phyloP scores from a whole-genome alignment of 495 filamentous ascomycete species.

The Tuber borchii region DNA sequence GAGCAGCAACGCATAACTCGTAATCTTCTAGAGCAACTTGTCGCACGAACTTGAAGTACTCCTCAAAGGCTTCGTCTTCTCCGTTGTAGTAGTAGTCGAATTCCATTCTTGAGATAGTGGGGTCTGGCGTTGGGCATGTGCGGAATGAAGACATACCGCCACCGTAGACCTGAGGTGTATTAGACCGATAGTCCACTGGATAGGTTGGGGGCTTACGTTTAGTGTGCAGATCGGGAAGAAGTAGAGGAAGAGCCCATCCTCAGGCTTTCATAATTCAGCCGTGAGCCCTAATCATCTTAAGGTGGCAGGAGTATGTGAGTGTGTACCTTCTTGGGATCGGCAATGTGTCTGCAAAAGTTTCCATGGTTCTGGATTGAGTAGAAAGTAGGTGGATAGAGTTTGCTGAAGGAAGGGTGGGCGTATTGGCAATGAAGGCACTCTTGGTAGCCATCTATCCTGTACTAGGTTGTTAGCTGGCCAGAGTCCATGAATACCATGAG shows the following conservation, averaged over 20 bases:
- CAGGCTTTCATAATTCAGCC: constrained; percentile 33
- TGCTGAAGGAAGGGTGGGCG: constrained; percentile 56
- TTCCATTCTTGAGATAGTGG: constrained; percentile 55
- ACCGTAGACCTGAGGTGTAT: constrained; percentile 51
- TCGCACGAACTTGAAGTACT: constrained; percentile 56
- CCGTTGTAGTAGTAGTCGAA: constrained; percentile 57
- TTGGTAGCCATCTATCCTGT: constrained; percentile 57
- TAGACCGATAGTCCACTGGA: not conserved
- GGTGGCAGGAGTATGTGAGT: not conserved
- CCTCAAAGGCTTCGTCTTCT: constrained; percentile 53
- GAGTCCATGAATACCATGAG: not conserved
- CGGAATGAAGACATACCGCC: constrained; percentile 58
- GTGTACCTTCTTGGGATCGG: constrained; percentile 49
- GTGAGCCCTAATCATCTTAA: not conserved
- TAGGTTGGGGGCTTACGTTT: constrained; percentile 10
- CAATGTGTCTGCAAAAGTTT: constrained; percentile 56
- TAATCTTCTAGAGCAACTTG: constrained; percentile 58
- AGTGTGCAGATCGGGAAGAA: constrained; percentile 59
- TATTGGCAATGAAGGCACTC: constrained; percentile 61
- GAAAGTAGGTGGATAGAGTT: constrained; percentile 55
- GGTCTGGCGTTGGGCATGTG: constrained; percentile 52
- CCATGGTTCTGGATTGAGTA: constrained; percentile 53
- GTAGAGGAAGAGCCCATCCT: constrained; percentile 55
- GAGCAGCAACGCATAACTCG: constrained; percentile 56
- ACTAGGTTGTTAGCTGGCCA: not conserved